Evolutionary conservation across 108 stramenopile species (phyloP).

Genomic region (Cyclotella distinguenda): DNA sequence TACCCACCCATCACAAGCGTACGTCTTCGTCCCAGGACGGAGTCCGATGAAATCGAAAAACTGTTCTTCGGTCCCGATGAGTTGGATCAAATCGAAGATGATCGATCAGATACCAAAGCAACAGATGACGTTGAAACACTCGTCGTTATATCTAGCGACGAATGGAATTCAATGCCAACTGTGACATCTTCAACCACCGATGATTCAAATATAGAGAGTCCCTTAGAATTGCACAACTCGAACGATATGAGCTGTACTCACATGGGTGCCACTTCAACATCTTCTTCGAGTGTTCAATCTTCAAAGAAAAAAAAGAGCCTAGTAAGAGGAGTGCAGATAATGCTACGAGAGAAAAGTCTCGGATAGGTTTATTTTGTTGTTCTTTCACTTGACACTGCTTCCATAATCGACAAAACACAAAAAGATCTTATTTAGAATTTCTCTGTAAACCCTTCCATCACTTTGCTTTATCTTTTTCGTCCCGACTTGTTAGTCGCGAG

Average conservation of each 20-base stretch:
- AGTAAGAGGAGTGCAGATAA: conserved; percentile 39
- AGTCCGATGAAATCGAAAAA: conserved; percentile 57
- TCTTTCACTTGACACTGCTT: too few species aligned
- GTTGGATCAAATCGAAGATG: conserved; percentile 76
- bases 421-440: too few species aligned
- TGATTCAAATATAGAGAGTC: conserved; percentile 3
- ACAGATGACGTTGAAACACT: conserved; percentile 83
- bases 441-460: too few species aligned
- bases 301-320: conserved; percentile 9
- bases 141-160: conserved; percentile 42
- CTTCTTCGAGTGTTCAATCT: not conserved
- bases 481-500: too few species aligned
- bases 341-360: conserved; percentile 37
- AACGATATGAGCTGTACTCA: conserved; percentile 7
- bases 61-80: conserved; percentile 81
- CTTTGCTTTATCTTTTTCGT: too few species aligned
- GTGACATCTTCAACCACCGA: conserved; percentile 5
- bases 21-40: conserved; percentile 62
- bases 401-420: too few species aligned
- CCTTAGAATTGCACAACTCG: conserved; percentile 1
- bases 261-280: not conserved
- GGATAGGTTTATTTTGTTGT: not conserved
- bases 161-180: not conserved
- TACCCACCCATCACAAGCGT: conserved; percentile 76
- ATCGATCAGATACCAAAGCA: conserved; percentile 62